Evolutionary conservation across 305 asterid species (phyloP), one percentile per base, ranked within the genome.

Genomic region (Fraxinus greggii): DNA sequence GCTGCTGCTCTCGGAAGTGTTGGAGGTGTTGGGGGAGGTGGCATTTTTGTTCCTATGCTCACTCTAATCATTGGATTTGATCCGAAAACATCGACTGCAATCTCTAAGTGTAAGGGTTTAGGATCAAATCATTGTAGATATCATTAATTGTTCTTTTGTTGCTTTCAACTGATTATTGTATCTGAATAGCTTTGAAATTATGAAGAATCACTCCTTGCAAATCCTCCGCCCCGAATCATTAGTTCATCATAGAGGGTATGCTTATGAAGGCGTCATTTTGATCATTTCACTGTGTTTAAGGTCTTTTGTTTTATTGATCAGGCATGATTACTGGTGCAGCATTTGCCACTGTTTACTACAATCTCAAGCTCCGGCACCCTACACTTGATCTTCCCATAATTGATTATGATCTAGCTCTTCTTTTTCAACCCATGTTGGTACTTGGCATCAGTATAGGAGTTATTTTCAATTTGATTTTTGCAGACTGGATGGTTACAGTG

Each of bases 11-110:
- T 92, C 80, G 96, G 92, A 38, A 92, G 96, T 70, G 91, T 92
- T 28, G 96, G 96, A 28, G 96, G 96, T 31, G 95, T 89, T 35
- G 96, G 96, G 35, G 94, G 94, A 26, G 96, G 94, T 29, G 94
- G 94, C 35, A 89, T 92, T 85, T 90, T 90, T 28, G 96, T 92
- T 76, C 96, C 96, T 3, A 84, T 90, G 95, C 92, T 92, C 82
- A 78, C 88, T 69, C 85, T 90, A 80, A 87, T 92, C 33, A 85
- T 90, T 2, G 94, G 96, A 1, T 92, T 90, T 45, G 96, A 92
- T 84, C 89, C 93, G 0, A 92, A 92, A 84, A 76, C 96, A n/a
- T 85, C 96, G 1, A 92, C 96, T 56, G 94, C 94, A 79, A 85
- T 90, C 80, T 92, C 96, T 63, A 90, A 92, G 84, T 89, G 94